Base-by-base conservation (phyloP, 306 rosid genomes). In the Potentilla sterilis region DNA sequence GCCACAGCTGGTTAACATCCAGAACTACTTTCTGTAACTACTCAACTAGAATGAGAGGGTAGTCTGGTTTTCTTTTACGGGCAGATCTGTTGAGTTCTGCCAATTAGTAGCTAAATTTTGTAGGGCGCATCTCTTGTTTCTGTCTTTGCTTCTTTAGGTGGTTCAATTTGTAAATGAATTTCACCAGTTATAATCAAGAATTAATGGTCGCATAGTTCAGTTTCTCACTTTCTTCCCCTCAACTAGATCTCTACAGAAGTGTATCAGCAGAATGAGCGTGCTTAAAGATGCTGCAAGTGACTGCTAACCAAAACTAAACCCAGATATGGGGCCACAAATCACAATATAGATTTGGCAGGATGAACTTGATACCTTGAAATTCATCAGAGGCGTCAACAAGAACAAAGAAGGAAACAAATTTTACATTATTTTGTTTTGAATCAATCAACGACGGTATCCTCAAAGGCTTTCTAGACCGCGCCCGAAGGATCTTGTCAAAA, bases 71-170 rank as follows among this genome's bases (percentile, higher is more conserved):
- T 54, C 67, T 41, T 67, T 62, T 47, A 44, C 64, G 24, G 32
- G 43, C 47, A 70, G 54, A 54, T 54, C 40, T 46, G 73, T 64
- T 81, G 76, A 59, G 83, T 38, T 61, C 66, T 75, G 67, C 63
- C 68, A 38, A 13, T 11, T 66, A 14, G 57, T 28, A 67, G 70
- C 68, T 4, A 79, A 80, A 71, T 79, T 82, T 76, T 70, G 84
- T 61, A 81, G 81, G 55, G 83, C 80, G 37, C 3, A 24, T 21
- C 79, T 85, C 72, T 83, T 54, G 64, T 80, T 75, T 19, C 51
- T 76, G 51, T 37, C 43, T 71, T 48, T 32, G 61, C 46, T 49
- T 70, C 46, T 70, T 47, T 70, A 48, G 34, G 62, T 37, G 63
- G 40, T 54, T n/a, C 59, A 54, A 28, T 12, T 35, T 35, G 63